phyloP scores from a whole-genome alignment of 2,329 filamentous ascomycete genomes.

The Alternaria ventricosa region DNA sequence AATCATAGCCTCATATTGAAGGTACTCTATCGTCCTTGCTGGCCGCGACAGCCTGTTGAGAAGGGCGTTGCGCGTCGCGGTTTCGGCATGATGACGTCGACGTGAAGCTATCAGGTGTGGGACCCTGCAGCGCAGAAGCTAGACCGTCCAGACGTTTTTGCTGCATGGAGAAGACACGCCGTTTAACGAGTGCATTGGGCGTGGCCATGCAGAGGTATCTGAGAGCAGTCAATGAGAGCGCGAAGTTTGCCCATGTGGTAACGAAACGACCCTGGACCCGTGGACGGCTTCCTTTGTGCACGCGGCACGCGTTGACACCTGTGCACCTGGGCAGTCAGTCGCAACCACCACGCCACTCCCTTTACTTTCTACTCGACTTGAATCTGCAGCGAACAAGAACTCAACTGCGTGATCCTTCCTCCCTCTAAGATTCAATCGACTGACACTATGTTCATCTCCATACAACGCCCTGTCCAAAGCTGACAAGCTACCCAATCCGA shows the following conservation, averaged over 20 bases:
- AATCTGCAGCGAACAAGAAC: neutral
- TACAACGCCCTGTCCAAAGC: neutral
- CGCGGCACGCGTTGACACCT: neutral
- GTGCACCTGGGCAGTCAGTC: neutral
- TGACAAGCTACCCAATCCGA: neutral
- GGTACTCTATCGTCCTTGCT: neutral
- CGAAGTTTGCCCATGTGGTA: neutral
- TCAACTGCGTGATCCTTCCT: neutral
- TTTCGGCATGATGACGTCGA: slow-evolving; percentile 4
- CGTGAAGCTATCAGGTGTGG: neutral
- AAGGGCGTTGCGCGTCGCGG: neutral
- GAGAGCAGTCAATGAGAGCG: neutral
- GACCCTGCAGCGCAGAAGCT: neutral
- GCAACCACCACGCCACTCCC: neutral
- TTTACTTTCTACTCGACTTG: neutral
- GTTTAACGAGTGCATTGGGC: neutral
- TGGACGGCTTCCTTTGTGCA: neutral
- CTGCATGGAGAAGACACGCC: neutral
- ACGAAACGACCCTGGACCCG: neutral
- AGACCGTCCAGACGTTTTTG: neutral
- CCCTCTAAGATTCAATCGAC: neutral
- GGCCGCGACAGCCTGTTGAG: neutral
- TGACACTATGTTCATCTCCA: neutral
- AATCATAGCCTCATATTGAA: neutral
- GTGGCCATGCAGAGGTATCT: neutral